A percentile compares a stretch with the other conserved stretches of the same genome.
Evolutionary conservation across 31 red algal genomes (phyloP).

Genomic region (Odonthalia washingtoniensis): DNA sequence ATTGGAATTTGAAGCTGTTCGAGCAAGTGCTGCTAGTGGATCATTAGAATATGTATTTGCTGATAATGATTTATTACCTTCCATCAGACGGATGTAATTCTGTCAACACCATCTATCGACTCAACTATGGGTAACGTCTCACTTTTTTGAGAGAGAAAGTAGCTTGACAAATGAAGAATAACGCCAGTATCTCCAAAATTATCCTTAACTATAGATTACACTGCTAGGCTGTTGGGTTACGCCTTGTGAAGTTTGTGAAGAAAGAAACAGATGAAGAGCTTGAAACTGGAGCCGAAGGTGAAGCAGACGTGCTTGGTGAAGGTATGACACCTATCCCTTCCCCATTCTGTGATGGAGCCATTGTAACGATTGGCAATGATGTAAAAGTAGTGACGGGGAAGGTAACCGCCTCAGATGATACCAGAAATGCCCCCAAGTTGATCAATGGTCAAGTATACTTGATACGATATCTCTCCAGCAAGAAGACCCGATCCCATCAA

Average conservation of each 20-base stretch:
- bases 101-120: neutral
- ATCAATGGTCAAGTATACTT: too few relatives aligned
- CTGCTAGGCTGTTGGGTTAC: constrained; percentile 89
- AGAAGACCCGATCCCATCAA: constrained; percentile 97
- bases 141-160: constrained; percentile 72
- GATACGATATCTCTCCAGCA: constrained; percentile 91
- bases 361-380: too few relatives aligned
- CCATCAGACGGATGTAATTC: too few relatives aligned
- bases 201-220: constrained; percentile 86
- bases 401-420: constrained; percentile 95
- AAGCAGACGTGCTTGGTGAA: constrained; percentile 96
- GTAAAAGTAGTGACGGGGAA: constrained; percentile 90
- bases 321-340: too few relatives aligned
- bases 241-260: constrained; percentile 95
- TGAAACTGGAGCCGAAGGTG: constrained; percentile 95
- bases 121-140: constrained; percentile 86
- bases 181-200: constrained; percentile 93
- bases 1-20: too few relatives aligned
- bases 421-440: too few relatives aligned
- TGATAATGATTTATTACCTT: too few relatives aligned
- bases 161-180: constrained; percentile 94
- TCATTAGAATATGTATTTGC: too few relatives aligned
- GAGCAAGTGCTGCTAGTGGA: too few relatives aligned
- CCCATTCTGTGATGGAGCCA: too few relatives aligned
- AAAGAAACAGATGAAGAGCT: constrained; percentile 92